Evolutionary conservation across 495 filamentous ascomycete genomes (phyloP).

Genomic region (Penicillium argentinense): DNA sequence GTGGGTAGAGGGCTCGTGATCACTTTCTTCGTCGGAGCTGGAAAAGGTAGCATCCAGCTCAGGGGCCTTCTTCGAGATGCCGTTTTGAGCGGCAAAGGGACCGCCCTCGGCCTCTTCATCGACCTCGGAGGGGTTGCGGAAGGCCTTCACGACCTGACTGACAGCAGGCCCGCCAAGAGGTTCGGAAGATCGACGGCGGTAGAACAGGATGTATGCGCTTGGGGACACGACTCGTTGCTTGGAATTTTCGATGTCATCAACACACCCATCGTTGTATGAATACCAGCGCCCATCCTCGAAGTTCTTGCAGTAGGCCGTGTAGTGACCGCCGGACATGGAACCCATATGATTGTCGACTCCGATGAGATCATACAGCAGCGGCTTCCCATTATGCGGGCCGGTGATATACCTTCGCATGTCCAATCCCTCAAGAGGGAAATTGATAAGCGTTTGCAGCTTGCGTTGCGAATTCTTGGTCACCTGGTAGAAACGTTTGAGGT

Average conservation of each 20-base stretch:
- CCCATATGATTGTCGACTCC: conserved; percentile 95
- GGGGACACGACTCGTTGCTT: conserved; percentile 55
- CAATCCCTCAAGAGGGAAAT: conserved; percentile 86
- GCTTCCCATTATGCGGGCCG: conserved; percentile 71
- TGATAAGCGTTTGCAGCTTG: conserved; percentile 87
- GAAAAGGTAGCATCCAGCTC: no score
- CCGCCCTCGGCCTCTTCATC: not conserved
- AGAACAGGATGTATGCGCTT: conserved; percentile 92
- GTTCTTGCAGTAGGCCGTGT: conserved; percentile 91
- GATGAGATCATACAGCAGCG: conserved; percentile 85
- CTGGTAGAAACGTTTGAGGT: conserved; percentile 86
- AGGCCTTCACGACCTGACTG: conserved; percentile 57
- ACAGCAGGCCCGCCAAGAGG: conserved; percentile 79
- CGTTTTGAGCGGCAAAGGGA: not conserved
- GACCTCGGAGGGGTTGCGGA: not conserved
- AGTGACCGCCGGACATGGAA: conserved; percentile 88
- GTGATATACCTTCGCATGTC: conserved; percentile 80
- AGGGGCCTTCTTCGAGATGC: conserved; percentile 33
- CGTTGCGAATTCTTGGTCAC: conserved; percentile 64
- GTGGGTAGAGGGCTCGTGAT: conserved; percentile 19
- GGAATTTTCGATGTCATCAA: conserved; percentile 53
- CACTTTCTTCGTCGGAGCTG: conserved; percentile 31
- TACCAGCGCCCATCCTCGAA: conserved; percentile 85
- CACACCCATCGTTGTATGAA: conserved; percentile 84
- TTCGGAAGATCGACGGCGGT: conserved; percentile 74